Conservation (phyloP, 495 filamentous ascomycete species). For the Penicillium psychrofluorescens region DNA sequence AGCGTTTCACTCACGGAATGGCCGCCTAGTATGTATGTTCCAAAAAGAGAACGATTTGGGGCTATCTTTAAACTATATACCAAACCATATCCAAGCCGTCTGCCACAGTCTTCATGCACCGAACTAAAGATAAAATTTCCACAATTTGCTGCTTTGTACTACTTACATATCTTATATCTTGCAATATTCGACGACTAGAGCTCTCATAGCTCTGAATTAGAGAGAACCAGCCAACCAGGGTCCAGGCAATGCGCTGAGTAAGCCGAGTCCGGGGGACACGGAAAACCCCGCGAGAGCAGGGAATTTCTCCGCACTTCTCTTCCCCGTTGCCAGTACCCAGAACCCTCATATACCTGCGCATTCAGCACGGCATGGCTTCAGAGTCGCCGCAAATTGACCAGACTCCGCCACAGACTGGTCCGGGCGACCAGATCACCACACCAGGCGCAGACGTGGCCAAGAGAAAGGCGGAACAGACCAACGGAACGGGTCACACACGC, state of each 20-base stretch:
- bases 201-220: background rate
- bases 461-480: conserved; percentile 41
- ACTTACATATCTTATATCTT: no score
- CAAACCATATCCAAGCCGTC: no score
- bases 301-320: conserved; percentile 36
- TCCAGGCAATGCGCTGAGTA: conserved; percentile 11
- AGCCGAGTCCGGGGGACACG: conserved; percentile 29
- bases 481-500: conserved; percentile 38
- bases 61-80: no score
- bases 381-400: conserved; percentile 30
- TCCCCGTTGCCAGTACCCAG: conserved; percentile 9
- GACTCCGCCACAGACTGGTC: conserved; percentile 13
- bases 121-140: no score
- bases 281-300: conserved; percentile 31
- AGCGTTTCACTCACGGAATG: no score
- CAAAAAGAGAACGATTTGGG: no score
- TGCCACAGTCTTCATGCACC: no score
- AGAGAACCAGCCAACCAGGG: conserved; percentile 4
- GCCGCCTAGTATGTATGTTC: no score
- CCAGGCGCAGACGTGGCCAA: conserved; percentile 29
- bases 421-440: conserved; percentile 17
- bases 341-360: conserved; percentile 1
- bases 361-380: conserved; percentile 25
- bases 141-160: no score
- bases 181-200: no score